Evolutionary conservation across 2,329 filamentous ascomycete species (phyloP), one percentile per base, ranked within the genome.

Genomic region (Fusarium albidum): DNA sequence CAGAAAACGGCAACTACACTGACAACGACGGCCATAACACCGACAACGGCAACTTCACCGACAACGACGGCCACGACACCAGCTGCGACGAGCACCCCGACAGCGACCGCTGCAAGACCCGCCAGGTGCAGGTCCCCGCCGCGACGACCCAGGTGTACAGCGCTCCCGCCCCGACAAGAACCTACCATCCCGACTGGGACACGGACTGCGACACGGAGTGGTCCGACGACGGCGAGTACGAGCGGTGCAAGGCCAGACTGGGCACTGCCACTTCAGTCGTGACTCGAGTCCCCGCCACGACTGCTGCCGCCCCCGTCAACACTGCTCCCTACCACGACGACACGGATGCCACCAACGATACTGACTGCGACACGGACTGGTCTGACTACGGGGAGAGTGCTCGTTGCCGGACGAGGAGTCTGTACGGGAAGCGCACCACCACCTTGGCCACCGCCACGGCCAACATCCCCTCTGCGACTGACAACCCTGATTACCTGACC

Each of bases 171-270:
- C 41, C 11, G 41, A 10, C 28, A 33, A 26, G 12, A 12, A 43
- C 29, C 14, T 6, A 43, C 17, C 33, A 43, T 25, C 41, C 41
- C 33, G 13, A 43, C 29, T 43, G 29, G 17, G 29, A 43, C 17
- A 43, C 41, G 9, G 41, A 43, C 18, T 43, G 41, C 32, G 41
- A 43, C 41, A 14, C 41, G 12, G 41, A 43, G 17, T 43, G 29
- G 41, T 29, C 17, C 25, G 41, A 43, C 11, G 41, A 43, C 18
- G 41, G 41, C 6, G 41, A 43, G 41, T 17, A 43, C 15, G 41
- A 43, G 28, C 18, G 41, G 11, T 43, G 41, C 18, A 33, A 43
- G 29, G 25, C 10, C 17, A 13, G 14, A 6, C 12, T 13, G 9
- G 12, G n/a, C 14, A 33, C n/a, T 15, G 14, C 21, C 21, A 21